Evolutionary conservation across 2,329 filamentous ascomycete genomes (phyloP), one percentile per base, ranked within the genome.

Genomic region (Spiromastix sp.): DNA sequence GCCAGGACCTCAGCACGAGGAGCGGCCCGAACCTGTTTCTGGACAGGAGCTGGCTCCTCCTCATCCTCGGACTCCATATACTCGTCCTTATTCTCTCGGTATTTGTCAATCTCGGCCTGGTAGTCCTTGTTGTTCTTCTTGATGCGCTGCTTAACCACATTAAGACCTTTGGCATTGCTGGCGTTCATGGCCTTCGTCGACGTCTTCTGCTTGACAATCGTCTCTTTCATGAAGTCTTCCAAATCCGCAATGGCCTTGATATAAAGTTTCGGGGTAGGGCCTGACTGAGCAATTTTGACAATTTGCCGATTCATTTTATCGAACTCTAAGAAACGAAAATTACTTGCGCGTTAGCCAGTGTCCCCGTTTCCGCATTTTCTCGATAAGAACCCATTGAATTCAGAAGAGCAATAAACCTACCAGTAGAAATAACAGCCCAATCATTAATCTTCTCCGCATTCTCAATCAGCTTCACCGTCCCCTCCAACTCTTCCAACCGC

Each of bases 71-170:
- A 84, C 59, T 82, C 78, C 83, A 95, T 86, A 65, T 81, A 96
- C 12, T 67, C 78, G 45, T 89, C 85, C 61, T 89, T 85, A 61
- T 93, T 77, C 44, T 76, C 79, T 48, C 83, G 74, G 69, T 89
- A 98, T 45, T 79, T 74, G 49, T 94, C 85, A 51, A 98, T 81
- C 55, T 94, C 84, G 43, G 74, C 70, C 55, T 85, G 77, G 66
- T 89, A 89, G 46, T 96, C 89, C 67, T 93, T 93, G 73, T 89
- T 93, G 67, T 89, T 89, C 76, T 95, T 96, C 77, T 89, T 87
- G 70, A 98, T 85, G 67, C 87, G 87, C 64, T 98, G 91, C 68
- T 95, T 93, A 55, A 96, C 84, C 43, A 87, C 85, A 61, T 96
- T 98, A 54, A 98, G 75, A 54, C 87, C 86, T 65, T 86, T 85